Evolutionary conservation across 1,284 basidiomycete species (phyloP).

Genomic region (Lignosus rhinocerotis): DNA sequence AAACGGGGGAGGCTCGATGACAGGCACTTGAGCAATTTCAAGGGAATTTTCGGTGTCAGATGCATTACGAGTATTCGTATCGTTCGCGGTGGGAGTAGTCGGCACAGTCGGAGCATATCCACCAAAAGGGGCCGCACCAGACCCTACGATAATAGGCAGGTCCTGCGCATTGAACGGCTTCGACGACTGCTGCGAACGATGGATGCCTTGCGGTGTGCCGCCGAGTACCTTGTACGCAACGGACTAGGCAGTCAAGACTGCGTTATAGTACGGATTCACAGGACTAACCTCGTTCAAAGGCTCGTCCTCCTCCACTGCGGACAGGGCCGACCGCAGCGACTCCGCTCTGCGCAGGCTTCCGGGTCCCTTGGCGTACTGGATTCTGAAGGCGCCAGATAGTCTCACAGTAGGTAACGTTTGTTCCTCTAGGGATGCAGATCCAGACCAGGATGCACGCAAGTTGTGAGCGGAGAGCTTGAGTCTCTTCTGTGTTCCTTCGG

Average conservation of each 20-base stretch:
- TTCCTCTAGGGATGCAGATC: neutral
- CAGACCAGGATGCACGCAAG: neutral
- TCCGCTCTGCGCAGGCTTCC: constrained; percentile 25
- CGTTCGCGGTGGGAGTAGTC: constrained; percentile 18
- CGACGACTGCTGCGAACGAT: neutral
- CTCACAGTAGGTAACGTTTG: neutral
- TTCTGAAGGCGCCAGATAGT: constrained; percentile 17
- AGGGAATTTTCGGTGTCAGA: neutral
- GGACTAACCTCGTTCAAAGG: constrained; percentile 3
- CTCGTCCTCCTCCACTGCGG: neutral
- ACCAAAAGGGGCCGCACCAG: neutral
- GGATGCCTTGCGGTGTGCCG: neutral
- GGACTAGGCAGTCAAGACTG: neutral
- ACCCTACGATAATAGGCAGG: neutral
- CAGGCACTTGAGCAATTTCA: constrained; percentile 37
- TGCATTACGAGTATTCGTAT: neutral
- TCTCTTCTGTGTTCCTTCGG: neutral
- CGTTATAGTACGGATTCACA: too few species aligned
- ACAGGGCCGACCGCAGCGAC: constrained; percentile 18
- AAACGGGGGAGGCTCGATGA: constrained; percentile 51
- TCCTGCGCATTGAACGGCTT: neutral
- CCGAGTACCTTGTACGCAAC: neutral
- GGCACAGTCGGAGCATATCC: constrained; percentile 23
- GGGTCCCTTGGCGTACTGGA: constrained; percentile 19
- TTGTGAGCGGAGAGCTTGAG: neutral